phyloP scores from a whole-genome alignment of 176 grass and related monocot species.

The Oryza glaberrima region DNA sequence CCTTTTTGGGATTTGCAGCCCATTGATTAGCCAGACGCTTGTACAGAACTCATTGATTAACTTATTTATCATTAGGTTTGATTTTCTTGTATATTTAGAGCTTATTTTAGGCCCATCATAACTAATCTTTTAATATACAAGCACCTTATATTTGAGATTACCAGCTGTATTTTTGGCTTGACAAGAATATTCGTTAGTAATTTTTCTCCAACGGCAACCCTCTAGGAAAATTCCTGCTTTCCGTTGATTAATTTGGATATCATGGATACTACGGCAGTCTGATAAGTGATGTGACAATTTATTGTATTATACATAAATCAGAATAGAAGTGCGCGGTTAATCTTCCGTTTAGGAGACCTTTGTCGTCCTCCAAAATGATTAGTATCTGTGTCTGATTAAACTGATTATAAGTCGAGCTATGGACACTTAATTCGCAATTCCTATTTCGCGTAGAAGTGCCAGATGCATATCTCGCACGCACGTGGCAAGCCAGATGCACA shows the following conservation, averaged over 20 bases:
- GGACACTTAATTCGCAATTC: background rate
- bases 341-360: background rate
- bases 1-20: background rate
- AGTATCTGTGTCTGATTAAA: background rate
- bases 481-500: too few relatives aligned
- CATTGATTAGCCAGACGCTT: slow-evolving; percentile 4
- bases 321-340: background rate
- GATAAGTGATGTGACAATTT: background rate
- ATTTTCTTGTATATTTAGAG: background rate
- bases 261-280: too few relatives aligned
- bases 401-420: too few relatives aligned
- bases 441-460: too few relatives aligned
- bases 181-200: background rate
- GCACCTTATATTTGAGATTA: too few relatives aligned
- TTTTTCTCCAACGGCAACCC: background rate
- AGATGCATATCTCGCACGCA: too few relatives aligned
- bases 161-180: background rate
- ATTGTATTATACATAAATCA: background rate
- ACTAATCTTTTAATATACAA: background rate
- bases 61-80: background rate
- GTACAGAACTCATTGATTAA: background rate
- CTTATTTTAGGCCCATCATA: background rate
- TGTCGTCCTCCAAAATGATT: background rate
- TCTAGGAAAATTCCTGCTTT: background rate
- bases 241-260: background rate